Percentiles rank a stretch among this genome's conserved stretches.
phyloP scores from a whole-genome alignment of 1,284 basidiomycete genomes.

The Ceratobasidium sp. region DNA sequence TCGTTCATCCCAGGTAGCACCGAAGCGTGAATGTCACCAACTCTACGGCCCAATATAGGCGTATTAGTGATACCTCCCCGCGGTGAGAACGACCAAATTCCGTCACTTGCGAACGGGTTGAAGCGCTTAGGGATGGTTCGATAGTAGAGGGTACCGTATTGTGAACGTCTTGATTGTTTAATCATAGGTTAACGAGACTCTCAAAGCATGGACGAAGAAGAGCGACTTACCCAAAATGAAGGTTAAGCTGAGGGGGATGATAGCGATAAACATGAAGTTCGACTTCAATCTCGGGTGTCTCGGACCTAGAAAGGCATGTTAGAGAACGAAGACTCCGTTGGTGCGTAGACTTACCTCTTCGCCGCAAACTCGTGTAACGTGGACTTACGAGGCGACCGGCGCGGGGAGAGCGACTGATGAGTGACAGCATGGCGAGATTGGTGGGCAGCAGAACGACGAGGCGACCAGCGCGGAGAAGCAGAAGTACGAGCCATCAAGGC shows the following conservation, averaged over 20 bases:
- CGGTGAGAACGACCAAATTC: slow-evolving; percentile 1
- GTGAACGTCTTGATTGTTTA: neutral
- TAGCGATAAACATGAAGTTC: neutral
- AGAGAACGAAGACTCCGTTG: neutral
- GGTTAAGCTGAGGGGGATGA: neutral
- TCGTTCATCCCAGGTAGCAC: neutral
- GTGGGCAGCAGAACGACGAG: neutral
- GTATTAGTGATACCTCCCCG: neutral
- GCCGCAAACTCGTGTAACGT: neutral
- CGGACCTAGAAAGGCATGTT: neutral
- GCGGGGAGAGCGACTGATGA: neutral
- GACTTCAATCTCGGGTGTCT: neutral
- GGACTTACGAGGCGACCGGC: neutral
- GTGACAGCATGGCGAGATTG: neutral
- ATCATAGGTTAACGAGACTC: neutral
- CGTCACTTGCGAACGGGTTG: neutral
- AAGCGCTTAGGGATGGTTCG: neutral
- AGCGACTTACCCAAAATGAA: neutral
- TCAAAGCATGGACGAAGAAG: neutral
- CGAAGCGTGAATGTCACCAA: slow-evolving; percentile 3
- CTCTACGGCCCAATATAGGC: neutral
- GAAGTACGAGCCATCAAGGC: neutral
- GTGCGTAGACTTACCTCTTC: neutral
- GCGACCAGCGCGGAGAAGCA: neutral
- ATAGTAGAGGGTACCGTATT: neutral